A percentile compares a stretch with the other conserved stretches of the same genome.
Evolutionary conservation across 2,329 filamentous ascomycete species (phyloP).

Genomic region (Curvularia lunata): DNA sequence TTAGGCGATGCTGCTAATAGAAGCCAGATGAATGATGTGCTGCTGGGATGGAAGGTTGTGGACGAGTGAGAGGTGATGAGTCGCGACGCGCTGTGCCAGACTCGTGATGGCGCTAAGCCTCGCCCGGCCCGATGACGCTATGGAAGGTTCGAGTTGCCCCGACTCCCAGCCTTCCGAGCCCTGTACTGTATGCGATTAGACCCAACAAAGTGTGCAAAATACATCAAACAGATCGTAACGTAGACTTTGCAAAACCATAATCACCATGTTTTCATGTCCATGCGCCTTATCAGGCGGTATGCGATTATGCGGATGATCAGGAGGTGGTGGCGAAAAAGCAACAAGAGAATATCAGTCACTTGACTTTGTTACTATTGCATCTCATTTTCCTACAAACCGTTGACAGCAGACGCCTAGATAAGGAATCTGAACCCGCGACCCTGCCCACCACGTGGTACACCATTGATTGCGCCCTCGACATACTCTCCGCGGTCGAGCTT

Average conservation of each 20-base stretch:
- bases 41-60: slow-evolving; percentile 23
- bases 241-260: too few relatives aligned
- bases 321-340: slow-evolving; percentile 15
- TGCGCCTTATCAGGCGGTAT: background rate
- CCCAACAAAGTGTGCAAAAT: background rate
- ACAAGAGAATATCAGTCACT: slow-evolving; percentile 7
- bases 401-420: slow-evolving; percentile 50
- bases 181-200: slow-evolving; percentile 1
- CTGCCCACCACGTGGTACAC: slow-evolving; percentile 61
- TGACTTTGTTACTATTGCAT: slow-evolving; percentile 3
- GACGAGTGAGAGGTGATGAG: slow-evolving; percentile 17
- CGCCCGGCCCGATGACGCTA: slow-evolving; percentile 19
- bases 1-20: slow-evolving; percentile 1
- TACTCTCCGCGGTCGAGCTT: slow-evolving; percentile 70
- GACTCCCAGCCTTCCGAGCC: slow-evolving; percentile 7
- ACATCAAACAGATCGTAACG: background rate
- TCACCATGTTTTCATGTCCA: background rate
- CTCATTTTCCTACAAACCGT: slow-evolving; percentile 1
- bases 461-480: slow-evolving; percentile 61
- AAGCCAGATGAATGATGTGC: slow-evolving; percentile 19
- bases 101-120: slow-evolving; percentile 16
- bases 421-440: slow-evolving; percentile 71
- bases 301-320: background rate
- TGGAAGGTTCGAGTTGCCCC: slow-evolving; percentile 32
- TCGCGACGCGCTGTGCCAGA: slow-evolving; percentile 21